These are phyloP conservation scores for Komagataella kurtzmanii DNA, from an alignment of 805 yeast species.

Conservation along the genomic window DNA sequence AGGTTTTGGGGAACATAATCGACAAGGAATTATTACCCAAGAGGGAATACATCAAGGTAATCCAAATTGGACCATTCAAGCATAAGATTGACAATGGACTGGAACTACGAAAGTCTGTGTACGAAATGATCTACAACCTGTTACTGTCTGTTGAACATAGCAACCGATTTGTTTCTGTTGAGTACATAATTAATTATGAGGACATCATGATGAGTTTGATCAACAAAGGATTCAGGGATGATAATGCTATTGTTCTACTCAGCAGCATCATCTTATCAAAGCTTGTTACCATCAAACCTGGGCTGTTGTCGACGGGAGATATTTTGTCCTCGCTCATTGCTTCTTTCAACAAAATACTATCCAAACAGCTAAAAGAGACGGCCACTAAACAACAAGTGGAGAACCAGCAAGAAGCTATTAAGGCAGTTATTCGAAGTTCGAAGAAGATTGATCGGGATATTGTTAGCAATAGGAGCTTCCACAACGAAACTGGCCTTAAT, in stretches of 20 bases:
- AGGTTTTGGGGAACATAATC: slow-evolving; percentile 35
- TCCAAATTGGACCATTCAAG: slow-evolving; percentile 81
- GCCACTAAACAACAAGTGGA: slow-evolving; percentile 62
- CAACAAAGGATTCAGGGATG: slow-evolving; percentile 41
- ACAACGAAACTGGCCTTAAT: neutral
- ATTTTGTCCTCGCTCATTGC: slow-evolving; percentile 14
- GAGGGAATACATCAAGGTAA: slow-evolving; percentile 43
- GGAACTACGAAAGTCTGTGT: slow-evolving; percentile 57
- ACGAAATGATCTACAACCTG: slow-evolving; percentile 54
- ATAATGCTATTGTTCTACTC: slow-evolving; percentile 43
- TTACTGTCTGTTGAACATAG: slow-evolving; percentile 18
- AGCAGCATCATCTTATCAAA: slow-evolving; percentile 30
- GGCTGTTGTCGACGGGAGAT: slow-evolving; percentile 5
- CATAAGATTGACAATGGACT: slow-evolving; percentile 71
- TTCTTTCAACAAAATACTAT: slow-evolving; percentile 26
- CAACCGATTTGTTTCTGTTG: slow-evolving; percentile 5
- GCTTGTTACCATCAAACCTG: slow-evolving; percentile 19
- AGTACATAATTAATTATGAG: slow-evolving; percentile 12
- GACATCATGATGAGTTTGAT: slow-evolving; percentile 27
- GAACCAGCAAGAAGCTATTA: slow-evolving; percentile 30
- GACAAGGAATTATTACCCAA: slow-evolving; percentile 38
- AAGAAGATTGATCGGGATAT: slow-evolving; percentile 9
- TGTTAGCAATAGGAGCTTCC: neutral
- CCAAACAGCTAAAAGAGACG: slow-evolving; percentile 37
- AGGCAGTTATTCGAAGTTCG: slow-evolving; percentile 17